Evolutionary conservation across 2,329 filamentous ascomycete species (phyloP).

Genomic region (Simplicillium aogashimaense): DNA sequence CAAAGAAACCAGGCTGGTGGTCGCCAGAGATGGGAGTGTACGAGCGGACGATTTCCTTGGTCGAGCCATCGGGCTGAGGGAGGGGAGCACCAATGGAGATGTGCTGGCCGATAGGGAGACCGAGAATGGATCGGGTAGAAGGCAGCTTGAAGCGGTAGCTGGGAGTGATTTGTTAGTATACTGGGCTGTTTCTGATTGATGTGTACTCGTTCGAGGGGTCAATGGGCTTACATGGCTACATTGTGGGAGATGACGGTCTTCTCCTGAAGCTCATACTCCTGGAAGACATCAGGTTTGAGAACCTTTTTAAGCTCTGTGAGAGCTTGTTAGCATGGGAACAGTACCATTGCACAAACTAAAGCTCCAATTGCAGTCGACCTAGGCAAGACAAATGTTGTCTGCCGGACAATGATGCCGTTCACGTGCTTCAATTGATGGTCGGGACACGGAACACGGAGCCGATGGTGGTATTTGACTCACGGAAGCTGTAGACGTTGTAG

Average conservation of each 20-base stretch:
- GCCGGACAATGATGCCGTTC: neutral
- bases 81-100: conserved; percentile 86
- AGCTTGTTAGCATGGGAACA: conserved; percentile 7
- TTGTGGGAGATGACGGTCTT: conserved; percentile 97
- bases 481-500: conserved; percentile 60
- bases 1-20: conserved; percentile 83
- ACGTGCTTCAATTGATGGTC: neutral
- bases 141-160: conserved; percentile 92
- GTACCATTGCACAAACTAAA: neutral
- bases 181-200: neutral
- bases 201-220: neutral
- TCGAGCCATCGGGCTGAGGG: conserved; percentile 54
- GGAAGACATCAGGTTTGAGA: conserved; percentile 79
- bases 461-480: conserved; percentile 38
- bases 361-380: too few species aligned
- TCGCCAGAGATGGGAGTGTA: conserved; percentile 91
- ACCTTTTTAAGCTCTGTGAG: conserved; percentile 63
- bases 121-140: conserved; percentile 67
- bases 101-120: conserved; percentile 96
- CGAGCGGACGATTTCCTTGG: conserved; percentile 79
- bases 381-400: neutral
- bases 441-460: neutral
- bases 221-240: conserved; percentile 69
- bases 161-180: conserved; percentile 2
- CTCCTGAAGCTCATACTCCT: conserved; percentile 86